Percentiles rank a stretch among this genome's conserved stretches.
Evolutionary conservation across 2,329 filamentous ascomycete species (phyloP).

Genomic region (Cladorrhinum sp.): DNA sequence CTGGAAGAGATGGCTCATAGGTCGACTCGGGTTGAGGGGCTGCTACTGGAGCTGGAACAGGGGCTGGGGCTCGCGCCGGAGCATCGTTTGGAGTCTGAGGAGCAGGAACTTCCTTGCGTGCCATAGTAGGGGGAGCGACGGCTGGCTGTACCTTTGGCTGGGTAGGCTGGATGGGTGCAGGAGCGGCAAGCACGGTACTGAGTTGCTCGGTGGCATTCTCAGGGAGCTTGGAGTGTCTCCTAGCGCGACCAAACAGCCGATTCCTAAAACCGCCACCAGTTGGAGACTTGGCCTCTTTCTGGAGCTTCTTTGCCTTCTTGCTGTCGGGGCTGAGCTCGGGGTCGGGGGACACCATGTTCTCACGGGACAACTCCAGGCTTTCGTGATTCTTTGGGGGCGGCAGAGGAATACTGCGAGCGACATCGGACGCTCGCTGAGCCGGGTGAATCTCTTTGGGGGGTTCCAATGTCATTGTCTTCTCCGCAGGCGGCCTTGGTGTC

Average conservation of each 20-base stretch:
- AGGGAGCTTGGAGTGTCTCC: slow-evolving; percentile 54
- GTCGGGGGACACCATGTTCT: slow-evolving; percentile 40
- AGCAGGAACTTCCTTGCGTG: slow-evolving; percentile 18
- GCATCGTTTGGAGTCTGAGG: slow-evolving; percentile 17
- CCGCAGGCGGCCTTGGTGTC: slow-evolving; percentile 34
- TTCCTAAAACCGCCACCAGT: slow-evolving; percentile 55
- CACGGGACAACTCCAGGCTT: slow-evolving; percentile 36
- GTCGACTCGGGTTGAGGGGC: slow-evolving; percentile 33
- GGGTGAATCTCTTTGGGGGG: slow-evolving; percentile 36
- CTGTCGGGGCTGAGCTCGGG: slow-evolving; percentile 43
- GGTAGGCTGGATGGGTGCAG: slow-evolving; percentile 20
- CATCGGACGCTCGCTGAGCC: slow-evolving; percentile 32
- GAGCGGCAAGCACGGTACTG: slow-evolving; percentile 48
- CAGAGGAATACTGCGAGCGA: slow-evolving; percentile 38
- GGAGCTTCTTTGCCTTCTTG: slow-evolving; percentile 53
- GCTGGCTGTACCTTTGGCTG: slow-evolving; percentile 1
- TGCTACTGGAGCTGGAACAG: slow-evolving; percentile 20
- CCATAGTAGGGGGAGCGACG: slow-evolving; percentile 14
- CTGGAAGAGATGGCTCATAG: slow-evolving; percentile 43
- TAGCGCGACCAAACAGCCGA: slow-evolving; percentile 61
- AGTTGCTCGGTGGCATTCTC: slow-evolving; percentile 52
- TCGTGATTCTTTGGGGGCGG: slow-evolving; percentile 38
- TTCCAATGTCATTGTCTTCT: slow-evolving; percentile 39
- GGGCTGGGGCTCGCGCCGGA: slow-evolving; percentile 29
- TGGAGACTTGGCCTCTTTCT: slow-evolving; percentile 44